Base-by-base conservation (phyloP, 768 basidiomycete species). In the Mycena filopes region DNA sequence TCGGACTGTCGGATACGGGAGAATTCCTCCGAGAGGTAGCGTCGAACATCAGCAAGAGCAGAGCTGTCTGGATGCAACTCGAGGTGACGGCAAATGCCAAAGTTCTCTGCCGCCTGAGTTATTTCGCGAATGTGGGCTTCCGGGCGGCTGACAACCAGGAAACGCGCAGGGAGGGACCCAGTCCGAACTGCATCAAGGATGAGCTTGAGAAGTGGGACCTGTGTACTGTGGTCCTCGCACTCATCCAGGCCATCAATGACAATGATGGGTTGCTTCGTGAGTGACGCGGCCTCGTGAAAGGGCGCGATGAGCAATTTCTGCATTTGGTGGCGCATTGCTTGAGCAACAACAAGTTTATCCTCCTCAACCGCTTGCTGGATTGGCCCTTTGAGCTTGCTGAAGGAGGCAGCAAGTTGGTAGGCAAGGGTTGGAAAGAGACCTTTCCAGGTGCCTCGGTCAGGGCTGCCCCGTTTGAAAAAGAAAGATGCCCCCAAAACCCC, bases 401-500 rank as follows among this genome's bases (percentile, higher is more conserved):
- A 51, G 0, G 55, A 41, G 21, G 43, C 40, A 0, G 68, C 66
- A 10, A 80, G 63, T 23, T 79, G 77, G 9, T 59, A 72, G 2
- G 74, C 70, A 11, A 80, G 40, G 0, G 78, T 78, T 2, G 77
- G 68, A 8, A 77, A 43, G 1, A 79, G 58, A n/a, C 67, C 62
- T 29, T 57, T 68, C 20, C 69, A 71, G 18, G 71, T 73, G 1
- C 68, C 68, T 3, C 77, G 70, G 31, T 67, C 70, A 10, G 70
- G 41, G 49, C 70, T 70, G 18, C 68, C 68, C 18, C 76, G 70
- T 2, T 73, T 75, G 69, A 80, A 78, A 57, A 79, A 79, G 70
- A 80, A 79, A 41, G 74, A 73, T 0, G 72, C 77, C 18, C 71
- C 76, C 9, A 79, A 68, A 6, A 10, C 48, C 28, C 57, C 62